Evolutionary conservation across 2,329 filamentous ascomycete genomes (phyloP).

Genomic region (Cryoendolithus antarcticus): DNA sequence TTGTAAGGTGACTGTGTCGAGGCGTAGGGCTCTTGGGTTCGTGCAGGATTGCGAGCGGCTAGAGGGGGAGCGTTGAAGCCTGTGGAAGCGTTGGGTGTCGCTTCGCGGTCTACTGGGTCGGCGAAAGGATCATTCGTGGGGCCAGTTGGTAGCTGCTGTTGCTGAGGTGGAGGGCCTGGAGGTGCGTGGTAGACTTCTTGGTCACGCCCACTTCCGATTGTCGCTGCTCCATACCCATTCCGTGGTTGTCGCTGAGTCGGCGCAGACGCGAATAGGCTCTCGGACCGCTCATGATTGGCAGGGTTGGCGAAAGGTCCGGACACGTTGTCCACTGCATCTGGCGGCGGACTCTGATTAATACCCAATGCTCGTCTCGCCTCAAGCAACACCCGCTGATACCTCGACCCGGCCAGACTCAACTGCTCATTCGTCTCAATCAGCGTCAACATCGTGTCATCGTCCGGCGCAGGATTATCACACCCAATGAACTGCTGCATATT

Average conservation of each 20-base stretch:
- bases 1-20: too few species aligned
- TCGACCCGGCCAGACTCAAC: conserved; percentile 66
- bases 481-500: conserved; percentile 81
- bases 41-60: too few species aligned
- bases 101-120: conserved; percentile 25
- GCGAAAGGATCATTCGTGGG: conserved; percentile 29
- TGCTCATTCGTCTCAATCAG: conserved; percentile 93
- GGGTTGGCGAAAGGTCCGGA: conserved; percentile 2
- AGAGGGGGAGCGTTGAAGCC: too few species aligned
- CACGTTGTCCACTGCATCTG: conserved; percentile 4
- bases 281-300: conserved; percentile 1
- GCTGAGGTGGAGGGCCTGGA: conserved; percentile 13
- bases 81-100: too few species aligned
- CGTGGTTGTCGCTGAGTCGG: conserved; percentile 1
- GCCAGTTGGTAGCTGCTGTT: conserved; percentile 2
- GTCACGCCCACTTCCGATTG: not conserved
- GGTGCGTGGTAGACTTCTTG: conserved; percentile 10
- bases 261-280: conserved; percentile 4
- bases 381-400: conserved; percentile 69
- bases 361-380: conserved; percentile 38
- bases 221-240: not conserved
- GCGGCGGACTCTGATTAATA: not conserved
- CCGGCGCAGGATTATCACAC: conserved; percentile 63
- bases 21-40: too few species aligned
- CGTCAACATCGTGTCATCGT: conserved; percentile 86